Evolutionary conservation across 1,284 basidiomycete genomes (phyloP), one percentile per base, ranked within the genome.

Genomic region (Ustilago cynodontis): DNA sequence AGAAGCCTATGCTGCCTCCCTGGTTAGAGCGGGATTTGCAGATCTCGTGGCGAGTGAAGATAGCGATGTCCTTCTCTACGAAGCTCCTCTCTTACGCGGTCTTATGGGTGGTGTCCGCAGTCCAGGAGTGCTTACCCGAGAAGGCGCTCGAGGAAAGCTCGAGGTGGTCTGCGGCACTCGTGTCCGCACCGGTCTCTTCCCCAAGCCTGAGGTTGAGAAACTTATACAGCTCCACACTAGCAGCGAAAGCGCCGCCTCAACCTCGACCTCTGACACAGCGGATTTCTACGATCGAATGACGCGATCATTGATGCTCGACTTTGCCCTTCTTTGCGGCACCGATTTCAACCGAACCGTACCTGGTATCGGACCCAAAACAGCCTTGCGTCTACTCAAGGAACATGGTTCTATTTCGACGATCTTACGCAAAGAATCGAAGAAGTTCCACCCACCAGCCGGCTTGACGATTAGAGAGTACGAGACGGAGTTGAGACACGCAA

Each of bases 41-140:
- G 85, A 86, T 49, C 64, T 81, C 11, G 86, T 86, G 9, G 82
- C 82, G 3, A 83, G 82, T 57, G 86, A 86, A 67, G 86, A 86
- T 58, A 84, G 82, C 51, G 86, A 86, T 55, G 83, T 85, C 29
- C 70, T 86, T 10, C 71, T 83, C 13, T 86, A 84, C 65, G 80
- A 84, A 31, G 80, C 84, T 28, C 78, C 83, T 8, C 72, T 86
- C 26, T 54, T 86, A 29, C 77, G 86, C 8, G 80, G 79, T 6
- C 65, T 86, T 0, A 67, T 81, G 47, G 81, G 82, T 3, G 67
- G 67, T 1, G 54, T 65, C 6, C 65, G 65, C 28, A 71, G 39
- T 18, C 35, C 53, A 9, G 56, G 54, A 47, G 54, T 60, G 22
- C 24, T 65, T 10, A 50, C 37, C 5, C 35, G 45, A 11, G 71